These are phyloP conservation scores for Cordyceps fumosorosea DNA, from an alignment of 2,329 filamentous ascomycete genomes.

Conservation along the genomic window DNA sequence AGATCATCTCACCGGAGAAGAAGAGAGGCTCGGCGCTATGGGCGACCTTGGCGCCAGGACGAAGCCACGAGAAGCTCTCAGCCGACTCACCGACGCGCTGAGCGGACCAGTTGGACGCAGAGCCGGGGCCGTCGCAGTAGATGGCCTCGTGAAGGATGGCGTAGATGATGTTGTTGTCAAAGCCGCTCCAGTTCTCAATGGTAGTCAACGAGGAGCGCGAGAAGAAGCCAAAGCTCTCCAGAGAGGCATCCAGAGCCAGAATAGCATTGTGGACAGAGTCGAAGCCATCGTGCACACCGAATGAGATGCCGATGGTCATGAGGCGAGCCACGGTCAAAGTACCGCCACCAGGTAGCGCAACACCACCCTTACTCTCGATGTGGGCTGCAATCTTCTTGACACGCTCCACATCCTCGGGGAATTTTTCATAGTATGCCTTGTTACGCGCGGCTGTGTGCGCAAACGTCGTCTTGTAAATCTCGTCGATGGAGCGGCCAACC, in stretches of 20 bases:
- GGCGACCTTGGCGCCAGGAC: conserved; percentile 21
- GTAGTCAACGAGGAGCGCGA: conserved; percentile 62
- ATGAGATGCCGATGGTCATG: conserved; percentile 67
- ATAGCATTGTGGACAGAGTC: conserved; percentile 70
- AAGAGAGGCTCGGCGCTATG: conserved; percentile 48
- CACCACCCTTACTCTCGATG: conserved; percentile 49
- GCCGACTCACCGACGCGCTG: conserved; percentile 51
- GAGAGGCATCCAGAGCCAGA: conserved; percentile 62
- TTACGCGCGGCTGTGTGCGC: conserved; percentile 66
- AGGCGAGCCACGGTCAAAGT: conserved; percentile 66
- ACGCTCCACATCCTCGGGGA: conserved; percentile 66
- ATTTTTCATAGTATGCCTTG: conserved; percentile 74
- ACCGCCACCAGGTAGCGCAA: conserved; percentile 66
- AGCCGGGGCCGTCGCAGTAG: conserved; percentile 64
- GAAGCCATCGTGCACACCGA: conserved; percentile 74
- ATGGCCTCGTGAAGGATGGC: conserved; percentile 81
- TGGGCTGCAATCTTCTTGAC: conserved; percentile 62
- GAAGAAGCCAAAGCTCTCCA: conserved; percentile 69
- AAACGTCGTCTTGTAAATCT: conserved; percentile 70
- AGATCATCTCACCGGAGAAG: conserved; percentile 93
- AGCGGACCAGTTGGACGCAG: conserved; percentile 69
- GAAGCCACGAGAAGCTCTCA: conserved; percentile 46
- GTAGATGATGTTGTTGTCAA: conserved; percentile 76
- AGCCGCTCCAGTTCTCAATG: conserved; percentile 60
- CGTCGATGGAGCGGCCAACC: conserved; percentile 61